These are phyloP conservation scores for Mycena chlorophos DNA, from an alignment of 768 basidiomycete species.

Conservation along the genomic window DNA sequence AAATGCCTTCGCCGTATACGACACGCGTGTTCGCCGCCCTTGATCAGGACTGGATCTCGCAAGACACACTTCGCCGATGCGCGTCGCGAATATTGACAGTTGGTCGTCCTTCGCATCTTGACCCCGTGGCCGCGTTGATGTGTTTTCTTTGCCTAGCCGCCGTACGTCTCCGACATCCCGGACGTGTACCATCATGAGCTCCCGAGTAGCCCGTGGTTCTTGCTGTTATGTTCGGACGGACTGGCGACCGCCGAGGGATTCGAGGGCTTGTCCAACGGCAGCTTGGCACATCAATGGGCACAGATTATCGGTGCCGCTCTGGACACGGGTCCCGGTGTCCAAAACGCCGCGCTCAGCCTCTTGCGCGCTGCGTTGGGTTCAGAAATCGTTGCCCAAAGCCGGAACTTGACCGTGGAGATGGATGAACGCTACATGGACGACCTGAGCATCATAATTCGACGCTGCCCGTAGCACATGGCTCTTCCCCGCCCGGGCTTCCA, in stretches of 20 bases:
- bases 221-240: slow-evolving; percentile 47
- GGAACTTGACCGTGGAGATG: slow-evolving; percentile 46
- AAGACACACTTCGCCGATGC: slow-evolving; percentile 33
- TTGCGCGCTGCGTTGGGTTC: slow-evolving; percentile 45
- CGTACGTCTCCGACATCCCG: slow-evolving; percentile 45
- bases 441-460: slow-evolving; percentile 44
- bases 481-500: too few species aligned
- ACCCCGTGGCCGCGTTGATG: not conserved
- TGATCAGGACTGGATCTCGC: slow-evolving; percentile 33
- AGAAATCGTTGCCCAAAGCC: slow-evolving; percentile 31
- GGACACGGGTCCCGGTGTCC: slow-evolving; percentile 15
- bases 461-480: not conserved
- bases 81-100: slow-evolving; percentile 34
- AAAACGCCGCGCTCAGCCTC: slow-evolving; percentile 38
- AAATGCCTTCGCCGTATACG: slow-evolving; percentile 45
- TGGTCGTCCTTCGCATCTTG: not conserved
- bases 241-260: slow-evolving; percentile 37
- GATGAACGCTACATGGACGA: slow-evolving; percentile 49
- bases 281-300: slow-evolving; percentile 37
- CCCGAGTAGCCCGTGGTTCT: slow-evolving; percentile 33
- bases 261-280: slow-evolving; percentile 24
- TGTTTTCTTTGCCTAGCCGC: slow-evolving; percentile 38
- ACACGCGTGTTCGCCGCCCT: slow-evolving; percentile 38
- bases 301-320: slow-evolving; percentile 24
- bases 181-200: slow-evolving; percentile 39